Evolutionary conservation across 1,284 basidiomycete genomes (phyloP), one percentile per base, ranked within the genome.

Genomic region (Puccinia horiana): DNA sequence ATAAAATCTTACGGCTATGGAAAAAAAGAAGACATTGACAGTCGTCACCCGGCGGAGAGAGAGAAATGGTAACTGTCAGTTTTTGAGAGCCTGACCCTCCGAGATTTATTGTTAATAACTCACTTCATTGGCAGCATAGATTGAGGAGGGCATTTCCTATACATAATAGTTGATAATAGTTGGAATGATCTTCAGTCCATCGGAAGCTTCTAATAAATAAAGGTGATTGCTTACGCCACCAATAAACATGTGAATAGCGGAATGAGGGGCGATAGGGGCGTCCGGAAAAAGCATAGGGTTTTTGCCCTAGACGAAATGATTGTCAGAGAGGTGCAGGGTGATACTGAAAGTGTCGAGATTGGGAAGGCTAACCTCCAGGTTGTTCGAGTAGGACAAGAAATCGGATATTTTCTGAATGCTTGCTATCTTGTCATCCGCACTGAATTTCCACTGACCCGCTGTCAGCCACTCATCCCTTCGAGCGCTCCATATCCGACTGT

Each of bases 61-160:
- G 2, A 76, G n/a, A 78, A 32, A 26, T 44, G n/a, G 20, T 18
- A 14, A n/a, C 20, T 44, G 23, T 76, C 54, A 76, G 37, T 42
- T 47, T 2, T 65, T 23, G 32, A 18, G n/a, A 18, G 40, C 5
- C 35, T 23, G 35, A 61, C 58, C 29, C 58, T 61, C 32, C 4
- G 67, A 70, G 32, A 40, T 35, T 72, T 2, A 16, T 2, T 6
- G 9, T n/a, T 65, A 16, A 49, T 18, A 47, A 72, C 79, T 74
- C 20, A 81, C 79, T 23, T 81, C 79, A 44, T 81, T 81, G 23
- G 70, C 79, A 29, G 70, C 70, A n/a, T 70, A 73, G 52, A 69
- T 18, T 20, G 79, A 74, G n/a, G 56, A 74, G 6, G 79, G 70
- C 49, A 81, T 73, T 29, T 81, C 79, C 79, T 81, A 32, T 29